Evolutionary conservation across 1,284 basidiomycete genomes (phyloP).

Genomic region (Rhodotorula mucilaginosa): DNA sequence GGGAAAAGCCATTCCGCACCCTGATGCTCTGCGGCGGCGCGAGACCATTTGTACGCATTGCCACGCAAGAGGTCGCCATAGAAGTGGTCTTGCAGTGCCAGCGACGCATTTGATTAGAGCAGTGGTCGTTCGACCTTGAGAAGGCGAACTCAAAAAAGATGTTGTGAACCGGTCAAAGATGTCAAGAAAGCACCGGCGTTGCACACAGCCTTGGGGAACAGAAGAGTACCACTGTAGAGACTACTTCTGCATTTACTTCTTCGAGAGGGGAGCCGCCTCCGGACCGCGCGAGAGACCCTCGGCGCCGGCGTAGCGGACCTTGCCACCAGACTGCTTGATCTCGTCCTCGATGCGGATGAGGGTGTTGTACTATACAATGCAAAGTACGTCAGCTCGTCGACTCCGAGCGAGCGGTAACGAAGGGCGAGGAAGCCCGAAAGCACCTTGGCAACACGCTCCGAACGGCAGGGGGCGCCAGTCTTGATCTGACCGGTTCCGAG

Average conservation of each 20-base stretch:
- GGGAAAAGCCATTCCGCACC: too few species aligned
- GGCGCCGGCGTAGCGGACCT: slow-evolving; percentile 25
- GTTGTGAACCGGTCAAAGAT: too few species aligned
- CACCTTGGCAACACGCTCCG: slow-evolving; percentile 47
- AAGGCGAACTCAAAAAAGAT: too few species aligned
- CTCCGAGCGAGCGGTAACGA: too few species aligned
- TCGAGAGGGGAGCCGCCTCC: slow-evolving; percentile 30
- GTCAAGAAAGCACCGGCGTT: not conserved
- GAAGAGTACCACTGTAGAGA: not conserved
- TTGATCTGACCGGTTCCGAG: slow-evolving; percentile 95
- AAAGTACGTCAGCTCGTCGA: not conserved
- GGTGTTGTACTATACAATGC: slow-evolving; percentile 37
- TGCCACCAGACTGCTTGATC: slow-evolving; percentile 37
- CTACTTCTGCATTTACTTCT: slow-evolving; percentile 12
- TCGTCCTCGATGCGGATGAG: slow-evolving; percentile 46
- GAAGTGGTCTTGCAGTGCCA: too few species aligned
- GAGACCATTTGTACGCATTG: too few species aligned
- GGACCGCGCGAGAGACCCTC: slow-evolving; percentile 33
- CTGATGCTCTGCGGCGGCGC: too few species aligned
- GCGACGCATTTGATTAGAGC: too few species aligned
- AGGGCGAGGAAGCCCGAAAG: not conserved
- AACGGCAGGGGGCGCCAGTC: slow-evolving; percentile 63
- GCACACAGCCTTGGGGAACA: not conserved
- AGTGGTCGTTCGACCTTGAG: too few species aligned
- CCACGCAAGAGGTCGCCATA: too few species aligned